Conservation (phyloP, 2,329 filamentous ascomycete species). For the Colletotrichum tofieldiae region DNA sequence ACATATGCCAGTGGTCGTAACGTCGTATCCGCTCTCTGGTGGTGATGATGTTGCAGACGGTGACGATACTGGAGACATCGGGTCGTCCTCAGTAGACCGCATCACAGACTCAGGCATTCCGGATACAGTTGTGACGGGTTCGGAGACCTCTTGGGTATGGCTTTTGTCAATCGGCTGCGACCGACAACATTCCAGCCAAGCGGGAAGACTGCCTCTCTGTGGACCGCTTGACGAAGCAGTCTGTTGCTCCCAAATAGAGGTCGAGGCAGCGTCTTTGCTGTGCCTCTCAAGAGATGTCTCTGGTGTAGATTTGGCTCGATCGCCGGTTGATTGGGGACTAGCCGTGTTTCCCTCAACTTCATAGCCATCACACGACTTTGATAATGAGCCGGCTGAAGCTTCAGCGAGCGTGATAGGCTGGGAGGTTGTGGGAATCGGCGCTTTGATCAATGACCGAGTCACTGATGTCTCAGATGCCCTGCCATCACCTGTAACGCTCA, state of each 20-base stretch:
- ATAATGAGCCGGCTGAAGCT: not conserved
- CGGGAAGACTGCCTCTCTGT: not conserved
- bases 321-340: not conserved
- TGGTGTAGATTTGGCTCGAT: not conserved
- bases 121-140: not conserved
- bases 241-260: not conserved
- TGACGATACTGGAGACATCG: not conserved
- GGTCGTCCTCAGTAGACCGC: not conserved
- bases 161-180: not conserved
- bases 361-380: not conserved
- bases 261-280: not conserved
- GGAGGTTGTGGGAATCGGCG: not conserved
- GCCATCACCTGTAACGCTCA: not conserved
- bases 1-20: not conserved
- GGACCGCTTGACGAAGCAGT: not conserved
- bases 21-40: not conserved
- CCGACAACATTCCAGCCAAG: slow-evolving; percentile 2
- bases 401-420: not conserved
- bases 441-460: not conserved
- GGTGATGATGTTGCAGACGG: not conserved
- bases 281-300: not conserved
- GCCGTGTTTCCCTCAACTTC: not conserved
- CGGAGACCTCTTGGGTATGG: not conserved
- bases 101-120: not conserved
- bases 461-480: not conserved